A percentile compares a stretch with the other conserved stretches of the same genome.
phyloP scores from a whole-genome alignment of 768 basidiomycete genomes.

The Suillus subaureus region DNA sequence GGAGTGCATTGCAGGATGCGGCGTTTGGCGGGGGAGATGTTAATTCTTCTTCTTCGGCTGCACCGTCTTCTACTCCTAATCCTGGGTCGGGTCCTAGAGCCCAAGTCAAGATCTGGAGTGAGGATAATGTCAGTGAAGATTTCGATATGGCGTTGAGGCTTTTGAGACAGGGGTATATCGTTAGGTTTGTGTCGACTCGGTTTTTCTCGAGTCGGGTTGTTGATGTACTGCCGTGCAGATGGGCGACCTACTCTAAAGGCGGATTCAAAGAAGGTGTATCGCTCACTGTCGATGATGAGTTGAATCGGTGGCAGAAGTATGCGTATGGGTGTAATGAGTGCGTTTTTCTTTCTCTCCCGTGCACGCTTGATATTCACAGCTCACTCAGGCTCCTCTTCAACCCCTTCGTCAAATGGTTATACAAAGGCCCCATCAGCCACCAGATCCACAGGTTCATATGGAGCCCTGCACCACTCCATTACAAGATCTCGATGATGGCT shows the following conservation, averaged over 20 bases:
- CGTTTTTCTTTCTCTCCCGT: conserved; percentile 22
- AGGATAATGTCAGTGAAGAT: conserved; percentile 69
- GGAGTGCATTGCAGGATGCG: conserved; percentile 88
- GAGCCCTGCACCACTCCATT: conserved; percentile 77
- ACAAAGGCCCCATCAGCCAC: conserved; percentile 79
- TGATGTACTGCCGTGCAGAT: conserved; percentile 24
- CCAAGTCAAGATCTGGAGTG: conserved; percentile 78
- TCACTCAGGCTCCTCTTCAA: conserved; percentile 83
- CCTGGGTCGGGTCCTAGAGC: conserved; percentile 43
- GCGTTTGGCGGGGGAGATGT: conserved; percentile 58
- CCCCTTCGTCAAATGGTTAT: conserved; percentile 78
- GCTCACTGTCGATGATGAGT: conserved; percentile 85
- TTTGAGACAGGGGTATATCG: conserved; percentile 69
- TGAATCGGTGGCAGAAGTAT: conserved; percentile 93
- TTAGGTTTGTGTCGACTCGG: conserved; percentile 42
- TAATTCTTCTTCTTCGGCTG: background rate
- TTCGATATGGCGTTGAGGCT: conserved; percentile 65
- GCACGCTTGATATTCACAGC: conserved; percentile 42
- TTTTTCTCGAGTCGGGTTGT: background rate
- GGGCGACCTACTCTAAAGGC: conserved; percentile 85
- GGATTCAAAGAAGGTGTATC: conserved; percentile 93
- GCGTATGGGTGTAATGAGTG: conserved; percentile 66
- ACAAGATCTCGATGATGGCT: conserved; percentile 69
- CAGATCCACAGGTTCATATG: conserved; percentile 78
- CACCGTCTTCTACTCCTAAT: background rate